Base-by-base conservation (phyloP, 177 flowering plant species). In the Vitis hybrid region DNA sequence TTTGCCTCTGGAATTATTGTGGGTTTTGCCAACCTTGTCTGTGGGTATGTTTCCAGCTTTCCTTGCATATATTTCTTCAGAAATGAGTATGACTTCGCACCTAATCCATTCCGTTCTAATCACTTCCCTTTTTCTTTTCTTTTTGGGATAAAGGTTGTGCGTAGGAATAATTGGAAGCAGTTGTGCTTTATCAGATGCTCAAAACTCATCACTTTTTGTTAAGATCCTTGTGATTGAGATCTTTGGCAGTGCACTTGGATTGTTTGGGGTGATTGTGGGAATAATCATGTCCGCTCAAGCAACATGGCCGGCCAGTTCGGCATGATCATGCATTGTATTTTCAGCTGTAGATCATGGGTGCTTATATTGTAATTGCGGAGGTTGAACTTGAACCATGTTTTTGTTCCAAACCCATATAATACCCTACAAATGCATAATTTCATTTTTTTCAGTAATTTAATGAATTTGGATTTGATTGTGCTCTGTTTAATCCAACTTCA, bases 141-240 rank as follows among this genome's bases (percentile, higher is more conserved):
- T 2, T 74, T 41, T 27, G 58, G 61, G 51, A 24, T 51, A 67
- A 85, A 94, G 98, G 78, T 65, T 94, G 61, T 94, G 99, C 61
- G 99, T 94, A n/a, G 99, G 99, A 70, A 82, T 94, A 50, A 94
- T 94, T 73, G 99, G 99, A 74, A 94, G 99, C 84, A 94, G 98
- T 79, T 94, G 99, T 75, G 98, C 99, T 14, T 75, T 94, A 61
- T 93, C 99, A 15, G 99, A 94, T 85, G 99, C 99, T 50, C 98
- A 94, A 73, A 94, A 94, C 78, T 94, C 99, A 1, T 67, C 98
- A 0, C 93, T 94, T 57, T 94, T 94, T 74, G 99, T 93, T 72
- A 94, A 94, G 88, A 94, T 93, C 74, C 86, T 94, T 54, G 99
- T 94, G 79, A 93, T 93, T 21, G 98, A 91, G 80, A 94, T 94